Evolutionary conservation across 495 filamentous ascomycete species (phyloP).

Genomic region (Penicillium mononematosum): DNA sequence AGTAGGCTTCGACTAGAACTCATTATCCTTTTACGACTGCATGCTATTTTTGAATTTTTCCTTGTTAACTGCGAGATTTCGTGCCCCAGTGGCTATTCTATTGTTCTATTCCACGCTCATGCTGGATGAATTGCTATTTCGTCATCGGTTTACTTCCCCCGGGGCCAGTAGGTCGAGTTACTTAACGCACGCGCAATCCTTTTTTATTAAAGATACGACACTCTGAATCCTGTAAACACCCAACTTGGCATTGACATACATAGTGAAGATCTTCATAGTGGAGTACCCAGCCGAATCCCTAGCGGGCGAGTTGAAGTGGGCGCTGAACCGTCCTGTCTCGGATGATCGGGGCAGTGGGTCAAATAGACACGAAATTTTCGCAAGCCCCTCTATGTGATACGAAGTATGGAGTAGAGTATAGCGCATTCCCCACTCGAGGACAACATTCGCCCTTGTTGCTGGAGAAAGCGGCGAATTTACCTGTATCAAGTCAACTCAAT

Average conservation of each 20-base stretch:
- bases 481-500: background rate
- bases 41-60: background rate
- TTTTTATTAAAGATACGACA: background rate
- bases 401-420: background rate
- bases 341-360: background rate
- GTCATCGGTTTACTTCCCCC: background rate
- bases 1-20: slow-evolving; percentile 23
- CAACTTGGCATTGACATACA: background rate
- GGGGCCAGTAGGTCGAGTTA: background rate
- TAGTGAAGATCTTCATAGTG: background rate
- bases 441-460: background rate
- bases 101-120: background rate
- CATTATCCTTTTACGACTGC: background rate
- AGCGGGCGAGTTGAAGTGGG: background rate
- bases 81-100: background rate
- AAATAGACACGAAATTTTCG: background rate
- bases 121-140: background rate
- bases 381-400: background rate
- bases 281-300: background rate
- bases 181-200: background rate
- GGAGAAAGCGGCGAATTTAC: background rate
- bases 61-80: background rate
- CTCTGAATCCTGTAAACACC: background rate
- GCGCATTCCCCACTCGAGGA: background rate
- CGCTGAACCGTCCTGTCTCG: background rate